Conservation (phyloP, 1,284 basidiomycete genomes). For the Naganishia sp. region DNA sequence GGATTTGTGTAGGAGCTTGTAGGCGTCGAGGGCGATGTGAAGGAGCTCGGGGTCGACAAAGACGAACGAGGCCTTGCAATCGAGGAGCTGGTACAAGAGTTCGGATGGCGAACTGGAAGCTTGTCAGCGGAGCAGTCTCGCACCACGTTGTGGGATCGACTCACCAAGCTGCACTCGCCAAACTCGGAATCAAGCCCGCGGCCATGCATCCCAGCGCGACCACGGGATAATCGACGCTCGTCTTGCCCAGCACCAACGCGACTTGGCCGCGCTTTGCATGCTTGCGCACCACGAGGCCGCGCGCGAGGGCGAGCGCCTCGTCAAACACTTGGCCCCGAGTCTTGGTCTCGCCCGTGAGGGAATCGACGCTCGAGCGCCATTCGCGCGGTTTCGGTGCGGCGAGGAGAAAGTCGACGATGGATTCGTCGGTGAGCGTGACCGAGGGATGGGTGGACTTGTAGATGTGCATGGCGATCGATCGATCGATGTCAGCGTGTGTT, state of each 20-base stretch:
- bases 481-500: no score
- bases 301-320: conserved; percentile 61
- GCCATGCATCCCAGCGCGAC: conserved; percentile 61
- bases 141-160: not conserved
- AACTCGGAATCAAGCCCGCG: conserved; percentile 42
- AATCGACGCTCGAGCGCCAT: conserved; percentile 67
- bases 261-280: conserved; percentile 25
- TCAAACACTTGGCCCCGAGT: conserved; percentile 62
- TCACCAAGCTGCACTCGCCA: conserved; percentile 47
- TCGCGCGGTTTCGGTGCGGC: conserved; percentile 33
- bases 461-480: conserved; percentile 40
- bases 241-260: conserved; percentile 19
- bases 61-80: conserved; percentile 61
- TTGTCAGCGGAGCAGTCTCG: not conserved
- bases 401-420: conserved; percentile 43
- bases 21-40: conserved; percentile 40
- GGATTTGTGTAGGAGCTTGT: conserved; percentile 29
- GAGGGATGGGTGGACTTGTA: conserved; percentile 38
- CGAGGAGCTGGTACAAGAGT: conserved; percentile 52
- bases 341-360: conserved; percentile 61
- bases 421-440: conserved; percentile 42
- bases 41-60: conserved; percentile 62
- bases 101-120: conserved; percentile 35
- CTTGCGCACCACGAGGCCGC: conserved; percentile 56
- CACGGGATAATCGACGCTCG: conserved; percentile 62